phyloP scores from a whole-genome alignment of 257 asterid species.

The Leptodermis oblonga region DNA sequence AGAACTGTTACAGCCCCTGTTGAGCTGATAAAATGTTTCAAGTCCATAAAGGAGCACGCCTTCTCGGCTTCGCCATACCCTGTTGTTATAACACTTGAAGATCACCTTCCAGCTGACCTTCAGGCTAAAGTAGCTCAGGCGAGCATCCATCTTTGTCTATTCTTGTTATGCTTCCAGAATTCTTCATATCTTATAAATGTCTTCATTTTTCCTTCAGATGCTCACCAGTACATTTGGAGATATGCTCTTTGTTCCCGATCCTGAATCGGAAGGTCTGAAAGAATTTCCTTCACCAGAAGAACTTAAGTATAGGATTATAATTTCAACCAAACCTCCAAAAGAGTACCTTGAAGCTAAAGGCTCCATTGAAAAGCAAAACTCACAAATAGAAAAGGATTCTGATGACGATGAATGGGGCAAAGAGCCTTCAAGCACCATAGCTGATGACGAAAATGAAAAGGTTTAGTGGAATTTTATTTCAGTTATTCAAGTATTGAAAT shows the following conservation, averaged over 20 bases:
- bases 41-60: slow-evolving; percentile 67
- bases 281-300: slow-evolving; percentile 83
- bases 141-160: slow-evolving; percentile 16
- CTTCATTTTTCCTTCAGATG: slow-evolving; percentile 38
- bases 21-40: slow-evolving; percentile 59
- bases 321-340: slow-evolving; percentile 90
- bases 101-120: slow-evolving; percentile 71
- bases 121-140: slow-evolving; percentile 89
- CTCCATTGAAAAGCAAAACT: slow-evolving; percentile 29
- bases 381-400: slow-evolving; percentile 40
- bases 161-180: neutral
- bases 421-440: slow-evolving; percentile 61
- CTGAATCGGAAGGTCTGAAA: slow-evolving; percentile 53
- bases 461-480: slow-evolving; percentile 22
- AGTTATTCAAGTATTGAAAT: slow-evolving; percentile 4
- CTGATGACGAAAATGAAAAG: slow-evolving; percentile 47
- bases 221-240: slow-evolving; percentile 61
- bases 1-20: slow-evolving; percentile 84
- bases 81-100: slow-evolving; percentile 74
- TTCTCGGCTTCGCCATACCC: slow-evolving; percentile 73
- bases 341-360: slow-evolving; percentile 70
- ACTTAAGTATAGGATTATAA: slow-evolving; percentile 55
- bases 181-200: neutral
- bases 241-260: slow-evolving; percentile 63
- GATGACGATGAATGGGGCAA: slow-evolving; percentile 82